Conservation (phyloP, 192 early-diverging fungal species). For the Backusella morwellensis region DNA sequence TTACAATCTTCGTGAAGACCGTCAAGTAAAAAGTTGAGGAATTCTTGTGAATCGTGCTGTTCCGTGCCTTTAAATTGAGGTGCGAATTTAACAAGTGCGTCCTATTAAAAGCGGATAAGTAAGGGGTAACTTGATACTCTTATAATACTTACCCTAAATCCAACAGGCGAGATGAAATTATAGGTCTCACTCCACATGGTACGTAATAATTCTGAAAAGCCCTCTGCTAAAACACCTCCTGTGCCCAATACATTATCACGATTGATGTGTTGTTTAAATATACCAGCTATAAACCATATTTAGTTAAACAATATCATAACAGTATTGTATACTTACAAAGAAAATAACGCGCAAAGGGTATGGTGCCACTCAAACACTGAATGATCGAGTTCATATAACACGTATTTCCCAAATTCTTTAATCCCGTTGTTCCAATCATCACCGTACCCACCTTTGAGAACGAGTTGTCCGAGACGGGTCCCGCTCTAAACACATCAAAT, state of each 20-base stretch:
- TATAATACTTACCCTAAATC: slow-evolving; percentile 57
- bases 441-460: slow-evolving; percentile 42
- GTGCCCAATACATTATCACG: slow-evolving; percentile 67
- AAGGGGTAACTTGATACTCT: no score
- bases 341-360: slow-evolving; percentile 71
- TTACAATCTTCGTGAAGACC: slow-evolving; percentile 93
- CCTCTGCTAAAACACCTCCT: slow-evolving; percentile 67
- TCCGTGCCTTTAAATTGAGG: slow-evolving; percentile 85
- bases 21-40: slow-evolving; percentile 88
- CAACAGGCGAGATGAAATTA: slow-evolving; percentile 71
- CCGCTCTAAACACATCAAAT: neutral
- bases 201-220: slow-evolving; percentile 76
- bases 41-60: slow-evolving; percentile 98
- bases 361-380: slow-evolving; percentile 73
- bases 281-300: slow-evolving; percentile 43
- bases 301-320: no score
- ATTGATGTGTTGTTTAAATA: slow-evolving; percentile 63
- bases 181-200: slow-evolving; percentile 84
- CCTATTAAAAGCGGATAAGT: slow-evolving; percentile 6
- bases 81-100: slow-evolving; percentile 70
- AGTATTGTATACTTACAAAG: slow-evolving; percentile 18
- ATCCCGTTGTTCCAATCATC: slow-evolving; percentile 61
- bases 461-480: slow-evolving; percentile 18
- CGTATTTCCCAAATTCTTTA: slow-evolving; percentile 83
- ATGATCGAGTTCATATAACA: slow-evolving; percentile 87